Evolutionary conservation across 805 yeast genomes (phyloP).

Genomic region (Nakazawaea pomicola): DNA sequence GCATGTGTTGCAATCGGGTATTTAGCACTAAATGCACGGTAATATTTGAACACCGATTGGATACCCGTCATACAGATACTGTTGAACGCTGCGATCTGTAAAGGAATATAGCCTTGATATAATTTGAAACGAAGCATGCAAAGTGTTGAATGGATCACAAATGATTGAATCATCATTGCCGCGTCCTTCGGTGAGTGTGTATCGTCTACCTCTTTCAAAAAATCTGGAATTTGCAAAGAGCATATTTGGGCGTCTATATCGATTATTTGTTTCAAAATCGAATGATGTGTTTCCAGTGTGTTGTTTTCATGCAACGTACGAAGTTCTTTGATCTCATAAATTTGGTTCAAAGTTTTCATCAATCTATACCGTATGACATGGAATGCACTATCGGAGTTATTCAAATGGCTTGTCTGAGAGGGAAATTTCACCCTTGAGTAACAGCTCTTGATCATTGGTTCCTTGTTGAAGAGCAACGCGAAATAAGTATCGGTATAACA

Average conservation of each 20-base stretch:
- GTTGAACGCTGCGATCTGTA: background rate
- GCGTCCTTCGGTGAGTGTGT: background rate
- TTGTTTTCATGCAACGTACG: background rate
- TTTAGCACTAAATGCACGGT: background rate
- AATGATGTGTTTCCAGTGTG: background rate
- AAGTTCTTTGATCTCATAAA: constrained; percentile 1
- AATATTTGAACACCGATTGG: background rate
- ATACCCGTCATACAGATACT: background rate
- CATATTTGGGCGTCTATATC: background rate
- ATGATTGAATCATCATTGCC: background rate
- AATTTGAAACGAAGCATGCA: constrained; percentile 2
- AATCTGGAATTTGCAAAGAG: background rate
- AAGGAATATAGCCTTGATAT: constrained; percentile 4
- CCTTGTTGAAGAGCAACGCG: constrained; percentile 5
- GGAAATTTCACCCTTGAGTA: constrained; percentile 2
- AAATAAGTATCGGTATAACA: constrained; percentile 8
- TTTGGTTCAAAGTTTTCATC: constrained; percentile 32
- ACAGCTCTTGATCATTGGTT: constrained; percentile 4
- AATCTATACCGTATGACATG: constrained; percentile 34
- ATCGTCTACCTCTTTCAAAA: background rate
- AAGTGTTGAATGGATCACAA: constrained; percentile 2
- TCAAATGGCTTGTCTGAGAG: background rate
- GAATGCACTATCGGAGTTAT: constrained; percentile 12
- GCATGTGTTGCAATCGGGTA: background rate
- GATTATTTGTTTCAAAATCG: background rate